Conservation (phyloP, 2,329 filamentous ascomycete species). For the Macrophomina phaseolina region DNA sequence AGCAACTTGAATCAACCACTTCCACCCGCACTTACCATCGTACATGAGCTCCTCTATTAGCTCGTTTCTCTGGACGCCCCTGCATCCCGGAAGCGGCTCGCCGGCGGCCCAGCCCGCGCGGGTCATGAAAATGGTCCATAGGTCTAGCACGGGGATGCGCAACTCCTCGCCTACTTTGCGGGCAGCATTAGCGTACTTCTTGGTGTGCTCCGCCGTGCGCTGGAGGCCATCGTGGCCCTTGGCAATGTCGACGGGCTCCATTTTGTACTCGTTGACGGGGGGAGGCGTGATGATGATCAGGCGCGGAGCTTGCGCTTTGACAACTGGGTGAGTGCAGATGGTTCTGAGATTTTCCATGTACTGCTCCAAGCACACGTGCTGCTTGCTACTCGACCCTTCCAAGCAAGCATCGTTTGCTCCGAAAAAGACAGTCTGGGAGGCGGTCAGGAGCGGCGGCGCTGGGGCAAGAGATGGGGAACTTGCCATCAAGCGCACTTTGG, state of each 20-base stretch:
- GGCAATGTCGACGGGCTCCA: slow-evolving; percentile 55
- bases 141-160: slow-evolving; percentile 71
- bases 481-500: slow-evolving; percentile 71
- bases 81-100: slow-evolving; percentile 61
- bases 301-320: slow-evolving; percentile 72
- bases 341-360: slow-evolving; percentile 75
- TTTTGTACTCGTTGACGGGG: slow-evolving; percentile 77
- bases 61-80: slow-evolving; percentile 63
- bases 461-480: background rate
- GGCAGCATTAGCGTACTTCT: slow-evolving; percentile 69
- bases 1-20: background rate
- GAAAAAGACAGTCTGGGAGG: slow-evolving; percentile 73
- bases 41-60: slow-evolving; percentile 57
- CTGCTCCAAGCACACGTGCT: slow-evolving; percentile 77
- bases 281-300: slow-evolving; percentile 83
- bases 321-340: slow-evolving; percentile 74
- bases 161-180: slow-evolving; percentile 64
- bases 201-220: slow-evolving; percentile 66
- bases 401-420: slow-evolving; percentile 90
- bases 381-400: slow-evolving; percentile 64
- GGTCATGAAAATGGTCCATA: slow-evolving; percentile 80
- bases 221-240: slow-evolving; percentile 45
- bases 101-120: slow-evolving; percentile 58
- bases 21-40: slow-evolving; percentile 55
- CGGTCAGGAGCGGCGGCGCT: slow-evolving; percentile 18